phyloP scores from a whole-genome alignment of 176 grass and related monocot genomes.

The Themeda triandra region DNA sequence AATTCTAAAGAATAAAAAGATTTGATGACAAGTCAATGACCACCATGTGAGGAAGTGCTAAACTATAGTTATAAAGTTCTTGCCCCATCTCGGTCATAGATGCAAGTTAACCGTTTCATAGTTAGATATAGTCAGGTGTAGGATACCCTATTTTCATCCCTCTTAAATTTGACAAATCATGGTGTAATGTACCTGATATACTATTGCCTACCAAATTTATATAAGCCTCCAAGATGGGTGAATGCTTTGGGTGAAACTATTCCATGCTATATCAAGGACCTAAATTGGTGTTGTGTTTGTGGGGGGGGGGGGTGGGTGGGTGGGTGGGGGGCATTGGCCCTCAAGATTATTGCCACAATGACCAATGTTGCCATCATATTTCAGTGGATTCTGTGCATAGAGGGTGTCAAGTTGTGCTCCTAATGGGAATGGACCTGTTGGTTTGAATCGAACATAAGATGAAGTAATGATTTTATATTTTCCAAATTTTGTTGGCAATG shows the following conservation, averaged over 20 bases:
- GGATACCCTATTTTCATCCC: neutral
- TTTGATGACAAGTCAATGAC: neutral
- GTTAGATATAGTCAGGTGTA: accelerated
- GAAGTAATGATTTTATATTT: neutral
- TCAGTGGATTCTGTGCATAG: too few species aligned
- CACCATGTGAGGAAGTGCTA: neutral
- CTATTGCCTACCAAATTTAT: neutral
- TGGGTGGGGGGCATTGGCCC: too few species aligned
- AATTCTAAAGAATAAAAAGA: neutral
- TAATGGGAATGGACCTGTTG: neutral
- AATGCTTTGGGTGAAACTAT: neutral
- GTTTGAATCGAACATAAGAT: neutral
- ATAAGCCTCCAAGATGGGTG: neutral
- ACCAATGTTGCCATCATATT: too few species aligned
- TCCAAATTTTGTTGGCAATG: conserved; percentile 6
- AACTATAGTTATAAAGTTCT: neutral
- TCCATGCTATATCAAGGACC: conserved; percentile 20
- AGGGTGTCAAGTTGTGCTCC: too few species aligned
- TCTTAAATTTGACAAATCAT: neutral
- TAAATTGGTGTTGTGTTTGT: too few species aligned
- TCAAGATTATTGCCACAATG: too few species aligned
- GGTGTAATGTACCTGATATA: neutral
- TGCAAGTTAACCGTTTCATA: accelerated
- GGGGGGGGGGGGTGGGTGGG: too few species aligned
- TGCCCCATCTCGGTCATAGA: neutral